phyloP scores from a whole-genome alignment of 225 moss, liverwort and hornwort species.

The Asterella californica region DNA sequence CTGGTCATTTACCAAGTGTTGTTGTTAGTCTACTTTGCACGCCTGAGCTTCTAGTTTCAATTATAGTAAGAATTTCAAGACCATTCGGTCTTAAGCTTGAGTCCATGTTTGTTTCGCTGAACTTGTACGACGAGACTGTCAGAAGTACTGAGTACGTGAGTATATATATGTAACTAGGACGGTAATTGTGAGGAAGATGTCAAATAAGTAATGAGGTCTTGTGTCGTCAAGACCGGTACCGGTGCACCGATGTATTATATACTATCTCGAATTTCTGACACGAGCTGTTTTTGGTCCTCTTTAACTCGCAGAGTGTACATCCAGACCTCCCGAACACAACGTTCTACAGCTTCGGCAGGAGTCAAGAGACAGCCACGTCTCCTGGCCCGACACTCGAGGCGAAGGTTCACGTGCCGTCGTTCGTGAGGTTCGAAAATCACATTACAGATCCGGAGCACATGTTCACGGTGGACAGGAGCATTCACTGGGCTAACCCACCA shows the following conservation, averaged over 20 bases:
- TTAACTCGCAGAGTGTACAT: constrained; percentile 12
- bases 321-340: constrained; percentile 14
- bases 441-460: constrained; percentile 14
- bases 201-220: too few species aligned
- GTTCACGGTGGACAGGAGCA: constrained; percentile 37
- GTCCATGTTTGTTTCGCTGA: too few species aligned
- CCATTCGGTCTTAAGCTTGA: too few species aligned
- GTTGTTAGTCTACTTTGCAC: too few species aligned
- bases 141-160: not conserved
- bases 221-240: too few species aligned
- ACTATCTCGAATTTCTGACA: constrained; percentile 10
- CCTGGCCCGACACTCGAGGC: constrained; percentile 16
- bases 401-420: not conserved
- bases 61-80: too few species aligned
- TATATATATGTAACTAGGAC: too few species aligned
- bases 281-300: not conserved
- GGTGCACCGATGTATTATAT: not conserved
- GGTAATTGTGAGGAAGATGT: too few species aligned
- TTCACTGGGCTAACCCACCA: constrained; percentile 50
- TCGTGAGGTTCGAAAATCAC: constrained; percentile 28
- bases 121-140: too few species aligned
- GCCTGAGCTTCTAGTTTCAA: too few species aligned
- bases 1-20: not conserved
- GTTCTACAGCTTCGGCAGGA: constrained; percentile 20
- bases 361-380: constrained; percentile 13